Conservation (phyloP, 257 asterid species). For the Primulina tabacum region DNA sequence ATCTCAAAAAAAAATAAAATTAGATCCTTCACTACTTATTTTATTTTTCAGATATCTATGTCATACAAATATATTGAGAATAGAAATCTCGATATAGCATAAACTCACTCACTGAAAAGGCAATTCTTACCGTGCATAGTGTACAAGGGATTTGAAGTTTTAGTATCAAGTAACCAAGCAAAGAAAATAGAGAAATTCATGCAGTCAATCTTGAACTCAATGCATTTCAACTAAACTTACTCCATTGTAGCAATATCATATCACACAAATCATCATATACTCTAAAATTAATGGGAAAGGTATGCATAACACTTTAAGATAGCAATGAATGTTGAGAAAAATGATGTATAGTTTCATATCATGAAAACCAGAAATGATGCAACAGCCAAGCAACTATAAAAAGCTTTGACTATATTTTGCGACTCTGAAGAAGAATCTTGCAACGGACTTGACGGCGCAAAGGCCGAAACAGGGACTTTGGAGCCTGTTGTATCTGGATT, state of each 20-base stretch:
- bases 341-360: slow-evolving; percentile 6
- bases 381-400: slow-evolving; percentile 23
- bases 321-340: not conserved
- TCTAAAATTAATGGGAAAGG: not conserved
- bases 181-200: not conserved
- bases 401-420: slow-evolving; percentile 15
- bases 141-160: not conserved
- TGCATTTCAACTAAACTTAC: not conserved
- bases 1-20: no score
- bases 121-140: no score
- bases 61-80: no score
- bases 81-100: no score
- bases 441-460: slow-evolving; percentile 41
- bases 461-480: slow-evolving; percentile 47
- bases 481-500: slow-evolving; percentile 43
- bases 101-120: no score
- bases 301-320: not conserved
- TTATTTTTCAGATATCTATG: no score
- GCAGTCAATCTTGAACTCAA: not conserved
- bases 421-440: slow-evolving; percentile 42
- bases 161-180: not conserved
- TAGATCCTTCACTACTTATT: no score
- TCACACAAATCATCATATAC: not conserved
- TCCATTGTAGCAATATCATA: not conserved
- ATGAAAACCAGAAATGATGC: slow-evolving; percentile 23